Conservation (phyloP, 176 grass and related monocot species). For the Panicum miliaceum region DNA sequence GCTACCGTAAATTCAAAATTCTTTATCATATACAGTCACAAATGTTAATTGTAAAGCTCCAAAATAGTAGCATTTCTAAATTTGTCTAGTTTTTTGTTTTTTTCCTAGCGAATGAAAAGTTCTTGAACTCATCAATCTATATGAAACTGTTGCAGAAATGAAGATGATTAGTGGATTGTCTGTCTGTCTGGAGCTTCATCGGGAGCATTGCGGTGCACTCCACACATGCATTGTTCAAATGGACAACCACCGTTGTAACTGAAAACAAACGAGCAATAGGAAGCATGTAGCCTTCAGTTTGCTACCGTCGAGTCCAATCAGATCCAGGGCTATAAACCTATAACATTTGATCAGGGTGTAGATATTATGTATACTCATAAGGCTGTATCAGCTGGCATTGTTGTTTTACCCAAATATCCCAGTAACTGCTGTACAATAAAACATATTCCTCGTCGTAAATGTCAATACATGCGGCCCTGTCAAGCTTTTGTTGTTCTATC, state of each 20-base stretch:
- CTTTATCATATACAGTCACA: not conserved
- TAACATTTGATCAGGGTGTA: slow-evolving; percentile 39
- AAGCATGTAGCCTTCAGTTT: not conserved
- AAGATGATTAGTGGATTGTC: not conserved
- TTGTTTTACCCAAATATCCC: slow-evolving; percentile 23
- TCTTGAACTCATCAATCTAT: not conserved
- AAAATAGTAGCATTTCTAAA: not conserved
- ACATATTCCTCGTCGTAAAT: not conserved
- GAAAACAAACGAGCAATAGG: not conserved
- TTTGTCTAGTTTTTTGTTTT: not conserved
- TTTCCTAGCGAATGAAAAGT: not conserved
- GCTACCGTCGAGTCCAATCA: not conserved
- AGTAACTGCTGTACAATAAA: slow-evolving; percentile 8
- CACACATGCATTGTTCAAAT: not conserved
- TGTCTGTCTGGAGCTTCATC: not conserved
- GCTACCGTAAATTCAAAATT: not conserved
- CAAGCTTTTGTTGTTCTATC: not conserved
- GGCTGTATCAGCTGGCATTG: not conserved
- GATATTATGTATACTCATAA: slow-evolving; percentile 32
- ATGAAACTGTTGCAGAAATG: slow-evolving; percentile 45
- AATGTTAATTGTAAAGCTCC: not conserved
- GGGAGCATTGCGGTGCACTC: not conserved
- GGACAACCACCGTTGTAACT: not conserved
- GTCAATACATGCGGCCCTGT: not conserved
- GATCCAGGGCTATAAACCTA: slow-evolving; percentile 1